Evolutionary conservation across 176 grass and related monocot species (phyloP), one percentile per base, ranked within the genome.

Genomic region (Metroxylon sagu): DNA sequence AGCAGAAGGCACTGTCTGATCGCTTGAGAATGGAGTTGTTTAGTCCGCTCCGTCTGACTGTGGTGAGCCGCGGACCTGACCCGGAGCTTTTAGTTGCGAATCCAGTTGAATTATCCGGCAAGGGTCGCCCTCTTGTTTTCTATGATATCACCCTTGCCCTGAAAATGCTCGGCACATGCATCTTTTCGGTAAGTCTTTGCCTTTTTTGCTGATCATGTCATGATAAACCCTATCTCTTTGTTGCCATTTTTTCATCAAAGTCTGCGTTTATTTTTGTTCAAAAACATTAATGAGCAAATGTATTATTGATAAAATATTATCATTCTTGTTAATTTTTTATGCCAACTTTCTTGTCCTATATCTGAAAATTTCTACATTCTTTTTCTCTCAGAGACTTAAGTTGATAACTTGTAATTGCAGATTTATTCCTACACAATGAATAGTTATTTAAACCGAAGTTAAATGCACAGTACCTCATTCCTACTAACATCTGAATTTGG

Each of bases 31-130:
- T 43, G 52, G 65, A 67, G 15, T 55, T 67, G 4, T 67, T 28
- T 2, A 7, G 6, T 35, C 52, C 65, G 6, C 12, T 67, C 8
- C 65, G 8, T 16, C 51, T 67, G 52, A 23, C 6, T 19, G 5
- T 68, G 18, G 12, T 68, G 6, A 68, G 17, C 18, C 65, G 65
- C 3, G 65, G 65, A 14, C 65, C 65, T 0, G 65, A 68, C 14
- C 25, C 19, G 3, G 65, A 68, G 14, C 51, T 68, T 25, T 16
- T 68, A 23, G 65, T 68, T 16, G 65, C 65, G 14, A 68, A 56
- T 68, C 65, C 65, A 25, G 65, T 68, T 15, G 65, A 68, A 39
- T 17, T 68, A 39, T 68, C 23, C 10, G 65, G 65, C 27, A 68
- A 35, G 26, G 52, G 65, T 16, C 51, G 65, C 0, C 65, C 65